These are phyloP conservation scores for Sinapis alba DNA, from an alignment of 441 rosid species.

Conservation along the genomic window DNA sequence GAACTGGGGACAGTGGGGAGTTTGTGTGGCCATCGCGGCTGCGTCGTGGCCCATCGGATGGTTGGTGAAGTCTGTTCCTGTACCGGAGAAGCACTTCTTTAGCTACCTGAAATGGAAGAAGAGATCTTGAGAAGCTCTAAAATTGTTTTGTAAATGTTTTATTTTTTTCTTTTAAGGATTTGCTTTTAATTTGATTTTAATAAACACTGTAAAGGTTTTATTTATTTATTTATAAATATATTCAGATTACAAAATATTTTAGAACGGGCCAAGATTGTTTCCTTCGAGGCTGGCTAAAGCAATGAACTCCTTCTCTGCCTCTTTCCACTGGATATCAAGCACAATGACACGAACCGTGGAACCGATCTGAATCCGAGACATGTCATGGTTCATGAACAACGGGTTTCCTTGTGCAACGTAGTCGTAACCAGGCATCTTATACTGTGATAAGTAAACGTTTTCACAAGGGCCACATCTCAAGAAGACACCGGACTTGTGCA, in stretches of 20 bases:
- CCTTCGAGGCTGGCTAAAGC: constrained; percentile 73
- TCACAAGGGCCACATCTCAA: constrained; percentile 72
- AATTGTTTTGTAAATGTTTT: background rate
- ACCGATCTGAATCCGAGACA: constrained; percentile 53
- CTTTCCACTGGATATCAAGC: constrained; percentile 62
- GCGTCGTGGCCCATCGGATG: constrained; percentile 61
- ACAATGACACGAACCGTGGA: constrained; percentile 51
- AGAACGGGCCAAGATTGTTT: constrained; percentile 64
- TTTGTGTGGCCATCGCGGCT: constrained; percentile 46
- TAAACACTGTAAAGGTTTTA: background rate
- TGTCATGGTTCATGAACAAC: constrained; percentile 53
- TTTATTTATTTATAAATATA: background rate
- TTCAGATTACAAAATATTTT: background rate
- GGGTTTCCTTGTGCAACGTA: constrained; percentile 58
- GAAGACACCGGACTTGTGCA: constrained; percentile 42
- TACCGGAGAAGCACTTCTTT: constrained; percentile 56
- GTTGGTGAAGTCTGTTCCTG: constrained; percentile 54
- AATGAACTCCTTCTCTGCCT: constrained; percentile 64
- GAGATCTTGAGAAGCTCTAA: constrained; percentile 18
- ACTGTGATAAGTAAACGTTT: constrained; percentile 49
- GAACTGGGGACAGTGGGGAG: constrained; percentile 53
- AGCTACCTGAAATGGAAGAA: constrained; percentile 51
- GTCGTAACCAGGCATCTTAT: constrained; percentile 57
- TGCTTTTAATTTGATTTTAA: constrained; percentile 9
- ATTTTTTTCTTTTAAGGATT: background rate